Evolutionary conservation across 148 eudicot species (phyloP).

Genomic region (Fagopyrum homotropicum): DNA sequence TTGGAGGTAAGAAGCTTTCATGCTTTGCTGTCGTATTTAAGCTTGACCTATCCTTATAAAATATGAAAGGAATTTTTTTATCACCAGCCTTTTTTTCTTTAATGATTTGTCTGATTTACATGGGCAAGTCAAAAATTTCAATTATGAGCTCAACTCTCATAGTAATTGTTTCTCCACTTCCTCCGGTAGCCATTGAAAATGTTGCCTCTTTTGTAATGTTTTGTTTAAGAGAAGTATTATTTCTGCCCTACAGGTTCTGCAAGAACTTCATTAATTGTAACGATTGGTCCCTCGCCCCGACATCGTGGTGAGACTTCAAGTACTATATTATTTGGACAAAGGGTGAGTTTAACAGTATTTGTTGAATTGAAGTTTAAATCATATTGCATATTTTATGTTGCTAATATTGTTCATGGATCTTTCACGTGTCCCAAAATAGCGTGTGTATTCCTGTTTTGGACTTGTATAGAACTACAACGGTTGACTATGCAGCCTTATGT

Average conservation of each 20-base stretch:
- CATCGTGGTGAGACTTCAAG: conserved; percentile 96
- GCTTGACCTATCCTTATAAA: not conserved
- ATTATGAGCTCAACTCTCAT: not conserved
- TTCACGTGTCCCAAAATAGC: too few relatives aligned
- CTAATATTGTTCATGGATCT: not conserved
- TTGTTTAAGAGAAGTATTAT: conserved; percentile 9
- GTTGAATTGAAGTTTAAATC: not conserved
- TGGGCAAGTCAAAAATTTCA: not conserved
- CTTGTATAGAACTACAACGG: not conserved
- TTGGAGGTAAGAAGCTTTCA: conserved; percentile 69
- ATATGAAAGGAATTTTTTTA: not conserved
- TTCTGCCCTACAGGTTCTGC: conserved; percentile 61
- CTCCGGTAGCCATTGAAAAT: not conserved
- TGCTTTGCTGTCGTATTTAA: not conserved
- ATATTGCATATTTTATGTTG: conserved; percentile 4
- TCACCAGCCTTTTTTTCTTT: not conserved
- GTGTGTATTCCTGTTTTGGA: conserved; percentile 1
- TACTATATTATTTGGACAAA: conserved; percentile 90
- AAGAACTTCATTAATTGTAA: conserved; percentile 82
- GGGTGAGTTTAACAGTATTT: conserved; percentile 46
- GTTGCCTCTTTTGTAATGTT: not conserved
- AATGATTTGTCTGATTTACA: not conserved
- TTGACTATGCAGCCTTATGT: not conserved
- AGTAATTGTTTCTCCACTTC: not conserved
- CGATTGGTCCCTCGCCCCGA: conserved; percentile 92